Percentiles rank a stretch among this genome's conserved stretches.
These are phyloP conservation scores for Xylaria sp. DNA, from an alignment of 2,329 filamentous ascomycete species.

Conservation along the genomic window DNA sequence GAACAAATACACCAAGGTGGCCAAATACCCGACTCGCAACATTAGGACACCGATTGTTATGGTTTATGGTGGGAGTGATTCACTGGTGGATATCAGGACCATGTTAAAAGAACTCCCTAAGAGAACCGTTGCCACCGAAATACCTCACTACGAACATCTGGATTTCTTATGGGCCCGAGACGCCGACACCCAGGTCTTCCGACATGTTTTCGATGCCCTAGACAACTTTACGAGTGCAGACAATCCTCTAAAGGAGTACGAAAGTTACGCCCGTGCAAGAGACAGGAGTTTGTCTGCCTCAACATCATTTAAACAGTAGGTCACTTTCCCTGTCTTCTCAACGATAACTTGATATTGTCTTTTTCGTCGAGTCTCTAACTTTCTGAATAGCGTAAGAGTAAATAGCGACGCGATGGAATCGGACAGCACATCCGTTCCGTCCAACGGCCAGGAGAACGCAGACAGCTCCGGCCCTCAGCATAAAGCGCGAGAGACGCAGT, in stretches of 20 bases:
- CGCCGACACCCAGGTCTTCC: constrained; percentile 85
- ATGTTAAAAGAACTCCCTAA: constrained; percentile 90
- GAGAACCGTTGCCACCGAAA: constrained; percentile 85
- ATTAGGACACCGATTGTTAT: constrained; percentile 96
- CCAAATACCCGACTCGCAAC: constrained; percentile 94
- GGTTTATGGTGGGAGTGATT: constrained; percentile 93
- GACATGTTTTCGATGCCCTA: constrained; percentile 89
- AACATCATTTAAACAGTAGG: constrained; percentile 49
- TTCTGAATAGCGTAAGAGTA: constrained; percentile 36
- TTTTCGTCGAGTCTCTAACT: constrained; percentile 9
- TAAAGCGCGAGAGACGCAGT: constrained; percentile 43
- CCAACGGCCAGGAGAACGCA: constrained; percentile 41
- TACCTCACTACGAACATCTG: constrained; percentile 94
- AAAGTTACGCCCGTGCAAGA: constrained; percentile 64
- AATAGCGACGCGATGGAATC: constrained; percentile 47
- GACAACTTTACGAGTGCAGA: constrained; percentile 72
- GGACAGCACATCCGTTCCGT: constrained; percentile 43
- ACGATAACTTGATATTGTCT: not conserved
- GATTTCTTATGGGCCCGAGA: constrained; percentile 96
- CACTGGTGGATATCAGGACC: constrained; percentile 89
- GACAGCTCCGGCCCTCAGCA: constrained; percentile 35
- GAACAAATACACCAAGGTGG: constrained; percentile 92
- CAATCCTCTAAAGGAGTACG: constrained; percentile 69
- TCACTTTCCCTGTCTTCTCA: not conserved
- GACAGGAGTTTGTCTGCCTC: constrained; percentile 58